These are phyloP conservation scores for Lactifluus rugatus DNA, from an alignment of 768 basidiomycete genomes.

Conservation along the genomic window DNA sequence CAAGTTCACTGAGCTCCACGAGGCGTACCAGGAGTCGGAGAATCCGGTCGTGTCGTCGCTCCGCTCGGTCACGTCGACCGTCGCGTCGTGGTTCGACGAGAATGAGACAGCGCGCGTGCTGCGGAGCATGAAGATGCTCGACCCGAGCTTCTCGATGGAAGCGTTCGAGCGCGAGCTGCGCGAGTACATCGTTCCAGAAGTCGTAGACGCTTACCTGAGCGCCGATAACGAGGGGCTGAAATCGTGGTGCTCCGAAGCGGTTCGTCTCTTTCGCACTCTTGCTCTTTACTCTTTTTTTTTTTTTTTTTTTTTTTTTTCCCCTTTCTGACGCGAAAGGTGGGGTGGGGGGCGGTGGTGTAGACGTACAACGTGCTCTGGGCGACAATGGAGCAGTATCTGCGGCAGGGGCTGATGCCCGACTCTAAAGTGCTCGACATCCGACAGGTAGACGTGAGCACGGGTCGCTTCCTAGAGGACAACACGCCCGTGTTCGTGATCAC, in stretches of 20 bases:
- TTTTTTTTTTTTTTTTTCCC: too few relatives aligned
- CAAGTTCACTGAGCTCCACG: conserved; percentile 45
- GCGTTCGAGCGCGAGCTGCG: conserved; percentile 80
- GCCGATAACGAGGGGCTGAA: conserved; percentile 80
- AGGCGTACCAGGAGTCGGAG: conserved; percentile 86
- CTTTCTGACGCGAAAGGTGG: not conserved
- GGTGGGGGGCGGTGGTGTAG: conserved; percentile 30
- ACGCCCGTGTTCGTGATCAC: conserved; percentile 86
- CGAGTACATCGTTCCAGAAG: conserved; percentile 96
- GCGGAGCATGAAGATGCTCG: conserved; percentile 76
- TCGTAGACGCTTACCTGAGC: conserved; percentile 90
- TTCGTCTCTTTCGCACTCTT: conserved; percentile 32
- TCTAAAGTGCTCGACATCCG: conserved; percentile 95
- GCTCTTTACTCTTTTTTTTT: too few relatives aligned
- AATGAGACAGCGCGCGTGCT: conserved; percentile 97
- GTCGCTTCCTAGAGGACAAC: conserved; percentile 83
- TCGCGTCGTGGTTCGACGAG: conserved; percentile 92
- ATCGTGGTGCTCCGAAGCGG: conserved; percentile 94
- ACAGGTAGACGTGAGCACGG: conserved; percentile 87
- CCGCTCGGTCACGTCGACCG: conserved; percentile 72
- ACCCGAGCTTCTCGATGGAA: conserved; percentile 81
- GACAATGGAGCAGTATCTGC: conserved; percentile 88
- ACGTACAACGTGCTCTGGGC: conserved; percentile 99
- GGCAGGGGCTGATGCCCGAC: conserved; percentile 84
- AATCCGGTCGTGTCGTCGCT: conserved; percentile 76